Base-by-base conservation (phyloP, 2,329 filamentous ascomycete species). In the Canariomyces notabilis region DNA sequence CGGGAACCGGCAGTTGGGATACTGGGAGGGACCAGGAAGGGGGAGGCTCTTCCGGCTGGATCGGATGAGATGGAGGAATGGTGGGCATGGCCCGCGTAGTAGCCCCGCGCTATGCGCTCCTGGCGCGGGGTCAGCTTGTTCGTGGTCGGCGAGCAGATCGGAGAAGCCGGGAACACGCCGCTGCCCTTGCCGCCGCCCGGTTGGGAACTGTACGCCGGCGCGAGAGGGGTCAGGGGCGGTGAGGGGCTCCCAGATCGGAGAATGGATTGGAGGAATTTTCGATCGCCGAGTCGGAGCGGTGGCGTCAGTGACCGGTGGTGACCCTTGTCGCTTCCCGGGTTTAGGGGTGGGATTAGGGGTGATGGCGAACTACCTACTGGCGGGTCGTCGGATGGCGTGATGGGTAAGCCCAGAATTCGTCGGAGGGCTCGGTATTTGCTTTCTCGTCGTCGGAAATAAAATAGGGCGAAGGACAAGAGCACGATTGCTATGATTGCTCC, bases 201-300 rank as follows among this genome's bases (percentile, higher is more conserved):
- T 6, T 47, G 43, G 0, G 50, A 41, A 41, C 57, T 59, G 19
- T 60, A 56, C 2, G 58, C 59, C 1, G 61, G 60, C 2, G 58
- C 60, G 8, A 64, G 58, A 0, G 60, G 61, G 0, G 61, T 63
- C 16, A 64, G 41, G 0, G 60, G 61, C 2, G 54, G 45, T 32
- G 57, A 59, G n/a, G 59, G 56, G 50, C 45, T 41, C 22, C 48
- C 44, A 19, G 55, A 53, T 7, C 56, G 59, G 21, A 66, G 57
- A 12, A 66, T 57, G 4, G 66, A 62, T 1, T 69, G 62, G 15
- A 77, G 65, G 32, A 38, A 64, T 29, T 61, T 68, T 5, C 74
- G 67, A 41, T 76, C 72, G 42, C 69, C 65, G 2, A 78, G 66
- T 15, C 73, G 68, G 2, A 68, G 67, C 0, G 75, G 75, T 1